Evolutionary conservation across 2,329 filamentous ascomycete genomes (phyloP).

Genomic region (Ophiosphaerella herpotricha): DNA sequence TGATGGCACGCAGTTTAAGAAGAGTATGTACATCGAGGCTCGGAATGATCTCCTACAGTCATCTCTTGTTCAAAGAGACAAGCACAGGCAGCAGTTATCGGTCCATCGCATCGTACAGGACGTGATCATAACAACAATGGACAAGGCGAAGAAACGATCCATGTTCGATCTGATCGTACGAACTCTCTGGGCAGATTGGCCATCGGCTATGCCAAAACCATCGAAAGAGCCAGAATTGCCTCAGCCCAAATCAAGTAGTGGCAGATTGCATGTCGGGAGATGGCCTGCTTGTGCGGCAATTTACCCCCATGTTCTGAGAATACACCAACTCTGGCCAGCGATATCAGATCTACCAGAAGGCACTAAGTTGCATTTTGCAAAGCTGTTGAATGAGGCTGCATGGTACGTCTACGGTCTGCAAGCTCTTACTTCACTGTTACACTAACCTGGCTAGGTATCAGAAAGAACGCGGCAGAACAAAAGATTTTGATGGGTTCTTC

Average conservation of each 20-base stretch:
- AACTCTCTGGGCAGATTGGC: slow-evolving; percentile 7
- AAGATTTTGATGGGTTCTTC: slow-evolving; percentile 9
- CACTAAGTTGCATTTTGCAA: no score
- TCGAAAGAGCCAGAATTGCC: slow-evolving; percentile 4
- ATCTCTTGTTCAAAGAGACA: slow-evolving; percentile 6
- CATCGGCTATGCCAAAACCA: slow-evolving; percentile 12
- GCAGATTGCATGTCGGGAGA: slow-evolving; percentile 1
- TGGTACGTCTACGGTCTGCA: no score
- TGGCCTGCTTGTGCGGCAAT: slow-evolving; percentile 8
- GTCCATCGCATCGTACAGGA: slow-evolving; percentile 9
- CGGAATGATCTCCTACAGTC: slow-evolving; percentile 6
- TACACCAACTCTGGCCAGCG: slow-evolving; percentile 8
- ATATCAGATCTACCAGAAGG: neutral
- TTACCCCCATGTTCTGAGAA: slow-evolving; percentile 9
- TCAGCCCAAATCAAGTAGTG: slow-evolving; percentile 7
- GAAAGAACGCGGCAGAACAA: slow-evolving; percentile 9
- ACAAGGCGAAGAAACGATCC: neutral
- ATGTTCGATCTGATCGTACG: slow-evolving; percentile 6
- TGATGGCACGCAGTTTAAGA: slow-evolving; percentile 1
- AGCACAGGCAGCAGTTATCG: slow-evolving; percentile 4
- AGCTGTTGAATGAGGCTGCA: no score
- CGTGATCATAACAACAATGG: slow-evolving; percentile 3
- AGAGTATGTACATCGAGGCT: slow-evolving; percentile 1
- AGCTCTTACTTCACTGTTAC: no score
- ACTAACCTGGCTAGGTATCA: slow-evolving; percentile 1